phyloP scores from a whole-genome alignment of 2,329 filamentous ascomycete genomes.

The Pseudogymnoascus sp. region DNA sequence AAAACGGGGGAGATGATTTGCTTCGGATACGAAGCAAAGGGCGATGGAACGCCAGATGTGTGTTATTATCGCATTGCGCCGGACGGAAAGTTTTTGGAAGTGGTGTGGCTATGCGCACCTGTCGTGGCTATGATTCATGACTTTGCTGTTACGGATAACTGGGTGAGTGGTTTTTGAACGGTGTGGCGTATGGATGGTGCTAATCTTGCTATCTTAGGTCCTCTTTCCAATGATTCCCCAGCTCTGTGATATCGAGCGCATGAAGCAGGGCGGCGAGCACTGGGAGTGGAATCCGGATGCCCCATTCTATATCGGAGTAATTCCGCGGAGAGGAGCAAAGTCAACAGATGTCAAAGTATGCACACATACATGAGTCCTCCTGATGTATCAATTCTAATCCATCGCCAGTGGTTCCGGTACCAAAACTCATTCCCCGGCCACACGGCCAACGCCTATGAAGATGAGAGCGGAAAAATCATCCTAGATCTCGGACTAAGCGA shows the following conservation, averaged over 20 bases:
- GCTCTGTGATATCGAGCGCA: constrained; percentile 36
- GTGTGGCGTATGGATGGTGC: neutral
- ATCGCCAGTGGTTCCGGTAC: constrained; percentile 32
- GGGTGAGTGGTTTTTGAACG: constrained; percentile 20
- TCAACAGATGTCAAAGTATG: constrained; percentile 34
- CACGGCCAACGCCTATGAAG: constrained; percentile 39
- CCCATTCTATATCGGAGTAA: constrained; percentile 44
- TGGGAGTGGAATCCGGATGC: constrained; percentile 47
- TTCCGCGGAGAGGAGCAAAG: constrained; percentile 41
- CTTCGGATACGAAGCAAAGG: constrained; percentile 43
- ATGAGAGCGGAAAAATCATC: constrained; percentile 34
- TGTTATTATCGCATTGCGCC: constrained; percentile 38
- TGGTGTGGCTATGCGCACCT: constrained; percentile 40
- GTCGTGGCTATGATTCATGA: constrained; percentile 47
- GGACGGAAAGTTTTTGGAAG: constrained; percentile 36
- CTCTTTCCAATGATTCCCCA: constrained; percentile 40
- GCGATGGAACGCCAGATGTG: constrained; percentile 37
- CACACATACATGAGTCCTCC: neutral
- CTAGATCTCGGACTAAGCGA: constrained; percentile 33
- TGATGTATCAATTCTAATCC: constrained; percentile 14
- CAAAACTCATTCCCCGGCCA: constrained; percentile 39
- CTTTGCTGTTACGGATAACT: constrained; percentile 40
- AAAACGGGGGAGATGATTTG: constrained; percentile 41
- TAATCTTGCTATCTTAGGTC: constrained; percentile 8
- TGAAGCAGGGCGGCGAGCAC: constrained; percentile 40